These are phyloP conservation scores for Arthrobotrys megalospora DNA, from an alignment of 2,329 filamentous ascomycete genomes.

Conservation along the genomic window DNA sequence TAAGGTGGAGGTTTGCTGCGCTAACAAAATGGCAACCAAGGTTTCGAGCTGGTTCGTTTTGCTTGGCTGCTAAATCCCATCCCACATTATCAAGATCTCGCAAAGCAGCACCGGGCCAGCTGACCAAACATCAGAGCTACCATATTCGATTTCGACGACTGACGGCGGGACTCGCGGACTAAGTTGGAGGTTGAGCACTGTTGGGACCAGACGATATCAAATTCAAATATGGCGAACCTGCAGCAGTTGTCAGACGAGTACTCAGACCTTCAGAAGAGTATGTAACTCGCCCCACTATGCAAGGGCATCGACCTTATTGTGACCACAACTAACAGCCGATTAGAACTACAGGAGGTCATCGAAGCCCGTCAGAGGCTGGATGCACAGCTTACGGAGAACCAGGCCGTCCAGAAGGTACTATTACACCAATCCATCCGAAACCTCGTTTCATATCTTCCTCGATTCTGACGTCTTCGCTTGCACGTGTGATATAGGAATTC, in stretches of 20 bases:
- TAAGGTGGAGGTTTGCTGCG: slow-evolving; percentile 42
- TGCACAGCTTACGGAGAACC: slow-evolving; percentile 93
- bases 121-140: slow-evolving; percentile 3
- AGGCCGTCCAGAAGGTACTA: slow-evolving; percentile 83
- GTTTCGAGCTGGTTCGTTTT: slow-evolving; percentile 36
- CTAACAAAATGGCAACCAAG: slow-evolving; percentile 47
- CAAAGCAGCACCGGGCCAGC: slow-evolving; percentile 33
- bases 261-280: slow-evolving; percentile 87
- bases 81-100: slow-evolving; percentile 37
- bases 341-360: slow-evolving; percentile 84
- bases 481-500: slow-evolving; percentile 77
- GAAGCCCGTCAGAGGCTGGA: slow-evolving; percentile 90
- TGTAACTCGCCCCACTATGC: slow-evolving; percentile 23
- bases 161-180: background rate
- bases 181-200: background rate
- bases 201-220: slow-evolving; percentile 41
- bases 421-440: background rate
- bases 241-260: slow-evolving; percentile 90
- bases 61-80: slow-evolving; percentile 30
- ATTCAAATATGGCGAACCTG: slow-evolving; percentile 77
- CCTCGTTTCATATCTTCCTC: background rate
- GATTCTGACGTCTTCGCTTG: background rate
- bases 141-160: background rate
- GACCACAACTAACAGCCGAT: slow-evolving; percentile 6
- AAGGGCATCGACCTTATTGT: background rate